Evolutionary conservation across 257 asterid species (phyloP).

Genomic region (Salvia splendens): DNA sequence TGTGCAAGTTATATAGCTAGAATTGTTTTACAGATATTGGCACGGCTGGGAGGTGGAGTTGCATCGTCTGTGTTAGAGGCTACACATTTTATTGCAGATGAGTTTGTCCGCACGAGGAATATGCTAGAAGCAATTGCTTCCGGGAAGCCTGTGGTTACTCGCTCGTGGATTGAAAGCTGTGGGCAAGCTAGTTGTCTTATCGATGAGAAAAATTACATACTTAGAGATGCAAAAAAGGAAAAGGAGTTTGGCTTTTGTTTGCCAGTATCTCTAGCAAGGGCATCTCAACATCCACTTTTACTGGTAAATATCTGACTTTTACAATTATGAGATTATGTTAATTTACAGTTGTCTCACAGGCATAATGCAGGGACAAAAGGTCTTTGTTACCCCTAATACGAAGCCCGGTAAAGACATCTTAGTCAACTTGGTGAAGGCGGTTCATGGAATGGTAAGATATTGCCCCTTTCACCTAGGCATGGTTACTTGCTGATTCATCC

Average conservation of each 20-base stretch:
- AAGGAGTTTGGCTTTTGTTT: conserved; percentile 80
- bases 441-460: conserved; percentile 77
- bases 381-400: conserved; percentile 81
- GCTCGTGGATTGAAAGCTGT: conserved; percentile 86
- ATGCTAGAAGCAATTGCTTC: conserved; percentile 95
- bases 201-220: conserved; percentile 75
- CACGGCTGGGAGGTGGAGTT: conserved; percentile 71
- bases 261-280: conserved; percentile 78
- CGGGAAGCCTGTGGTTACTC: conserved; percentile 91
- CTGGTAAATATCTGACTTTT: conserved; percentile 48
- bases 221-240: conserved; percentile 87
- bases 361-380: conserved; percentile 76
- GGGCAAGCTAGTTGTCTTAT: conserved; percentile 78
- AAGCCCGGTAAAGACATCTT: conserved; percentile 89
- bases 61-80: conserved; percentile 80
- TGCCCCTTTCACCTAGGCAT: conserved; percentile 3
- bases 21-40: conserved; percentile 52
- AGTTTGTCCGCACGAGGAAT: conserved; percentile 89
- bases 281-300: conserved; percentile 77
- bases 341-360: conserved; percentile 32
- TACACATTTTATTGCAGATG: conserved; percentile 87
- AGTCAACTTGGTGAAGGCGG: conserved; percentile 74
- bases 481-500: neutral
- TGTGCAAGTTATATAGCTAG: conserved; percentile 19
- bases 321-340: conserved; percentile 18